phyloP scores from a whole-genome alignment of 164 flowering plant species.

The Liriodendron chinense region DNA sequence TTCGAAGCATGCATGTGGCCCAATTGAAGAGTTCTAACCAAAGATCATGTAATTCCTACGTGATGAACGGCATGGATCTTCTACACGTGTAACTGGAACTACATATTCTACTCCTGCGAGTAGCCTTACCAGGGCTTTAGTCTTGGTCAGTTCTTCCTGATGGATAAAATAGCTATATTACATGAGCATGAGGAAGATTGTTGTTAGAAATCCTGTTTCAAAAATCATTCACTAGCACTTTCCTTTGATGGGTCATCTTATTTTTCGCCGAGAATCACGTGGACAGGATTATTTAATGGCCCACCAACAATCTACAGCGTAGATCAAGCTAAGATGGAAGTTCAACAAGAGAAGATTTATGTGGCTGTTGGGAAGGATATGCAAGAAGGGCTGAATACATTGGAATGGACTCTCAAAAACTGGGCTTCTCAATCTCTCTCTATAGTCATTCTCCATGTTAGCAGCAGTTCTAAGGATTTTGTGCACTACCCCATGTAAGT shows the following conservation, averaged over 20 bases:
- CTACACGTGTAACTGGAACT: not conserved
- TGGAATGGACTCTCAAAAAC: constrained; percentile 51
- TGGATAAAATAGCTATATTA: not conserved
- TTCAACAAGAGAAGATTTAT: constrained; percentile 41
- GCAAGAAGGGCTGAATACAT: constrained; percentile 48
- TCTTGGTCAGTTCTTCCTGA: not conserved
- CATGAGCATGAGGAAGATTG: not conserved
- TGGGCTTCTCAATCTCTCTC: constrained; percentile 43
- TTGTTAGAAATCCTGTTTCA: not conserved
- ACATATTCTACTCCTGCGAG: too few species aligned
- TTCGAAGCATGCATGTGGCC: too few species aligned
- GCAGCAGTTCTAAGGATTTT: constrained; percentile 25
- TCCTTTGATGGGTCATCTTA: constrained; percentile 1
- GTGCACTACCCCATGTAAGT: constrained; percentile 48
- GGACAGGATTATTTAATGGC: not conserved
- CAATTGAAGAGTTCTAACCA: not conserved
- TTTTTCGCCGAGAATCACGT: not conserved
- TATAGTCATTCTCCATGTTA: constrained; percentile 44
- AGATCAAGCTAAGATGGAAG: constrained; percentile 13
- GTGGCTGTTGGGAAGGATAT: constrained; percentile 53
- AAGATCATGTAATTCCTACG: too few species aligned
- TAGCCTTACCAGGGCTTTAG: not conserved
- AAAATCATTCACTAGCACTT: not conserved
- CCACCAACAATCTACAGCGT: not conserved
- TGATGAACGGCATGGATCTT: not conserved